These are phyloP conservation scores for Coffea canephora DNA, from an alignment of 257 asterid species.

Conservation along the genomic window DNA sequence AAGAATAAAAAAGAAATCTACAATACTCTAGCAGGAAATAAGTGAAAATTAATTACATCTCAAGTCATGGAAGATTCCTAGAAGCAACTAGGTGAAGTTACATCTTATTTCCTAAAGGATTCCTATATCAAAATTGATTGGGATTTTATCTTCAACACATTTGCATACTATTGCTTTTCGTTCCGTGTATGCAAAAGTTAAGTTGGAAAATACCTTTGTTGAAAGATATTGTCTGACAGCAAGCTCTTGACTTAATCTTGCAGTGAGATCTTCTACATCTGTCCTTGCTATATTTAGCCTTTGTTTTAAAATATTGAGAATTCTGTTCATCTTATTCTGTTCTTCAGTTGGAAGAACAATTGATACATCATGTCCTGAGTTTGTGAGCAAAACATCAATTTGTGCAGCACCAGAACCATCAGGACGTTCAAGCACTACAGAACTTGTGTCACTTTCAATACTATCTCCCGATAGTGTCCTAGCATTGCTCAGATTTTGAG, in stretches of 20 bases:
- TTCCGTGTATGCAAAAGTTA: background rate
- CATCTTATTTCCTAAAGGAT: background rate
- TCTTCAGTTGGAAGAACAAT: slow-evolving; percentile 43
- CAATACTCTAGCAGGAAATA: background rate
- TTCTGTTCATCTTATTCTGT: slow-evolving; percentile 43
- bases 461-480: slow-evolving; percentile 21
- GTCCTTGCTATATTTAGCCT: slow-evolving; percentile 42
- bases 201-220: slow-evolving; percentile 44
- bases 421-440: slow-evolving; percentile 16
- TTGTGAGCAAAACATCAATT: slow-evolving; percentile 16
- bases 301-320: slow-evolving; percentile 40
- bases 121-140: background rate
- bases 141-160: background rate
- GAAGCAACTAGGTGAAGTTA: too few species aligned
- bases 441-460: slow-evolving; percentile 22
- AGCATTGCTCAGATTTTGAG: slow-evolving; percentile 12
- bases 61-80: too few species aligned
- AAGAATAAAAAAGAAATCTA: background rate
- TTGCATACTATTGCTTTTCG: background rate
- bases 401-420: slow-evolving; percentile 34
- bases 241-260: slow-evolving; percentile 58
- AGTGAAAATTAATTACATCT: too few species aligned
- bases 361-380: slow-evolving; percentile 28
- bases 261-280: slow-evolving; percentile 51
- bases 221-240: slow-evolving; percentile 52